phyloP scores from a whole-genome alignment of 225 moss, liverwort and hornwort species.

The Marchantia polymorpha region DNA sequence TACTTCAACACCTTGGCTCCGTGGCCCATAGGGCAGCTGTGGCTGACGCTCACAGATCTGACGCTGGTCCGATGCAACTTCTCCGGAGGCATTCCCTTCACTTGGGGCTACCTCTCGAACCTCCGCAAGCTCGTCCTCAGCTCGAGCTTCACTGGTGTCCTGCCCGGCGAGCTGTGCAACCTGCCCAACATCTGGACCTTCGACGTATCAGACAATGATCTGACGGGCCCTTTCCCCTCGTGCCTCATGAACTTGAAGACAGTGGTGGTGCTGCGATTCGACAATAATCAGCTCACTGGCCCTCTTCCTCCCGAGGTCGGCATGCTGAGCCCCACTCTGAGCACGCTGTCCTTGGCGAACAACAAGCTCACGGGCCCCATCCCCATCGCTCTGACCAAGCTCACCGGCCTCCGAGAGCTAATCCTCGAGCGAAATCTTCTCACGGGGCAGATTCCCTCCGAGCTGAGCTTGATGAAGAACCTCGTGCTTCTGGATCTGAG shows the following conservation, averaged over 20 bases:
- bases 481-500: not conserved
- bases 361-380: conserved; percentile 8
- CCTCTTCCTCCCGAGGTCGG: not conserved
- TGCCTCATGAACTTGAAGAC: not conserved
- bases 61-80: not conserved
- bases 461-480: not conserved
- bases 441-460: not conserved
- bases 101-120: not conserved
- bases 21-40: conserved; percentile 5
- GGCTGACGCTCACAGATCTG: not conserved
- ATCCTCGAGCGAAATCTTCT: conserved; percentile 4
- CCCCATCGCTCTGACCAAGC: conserved; percentile 20
- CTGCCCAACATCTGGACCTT: conserved; percentile 8
- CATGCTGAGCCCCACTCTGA: not conserved
- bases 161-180: conserved; percentile 6
- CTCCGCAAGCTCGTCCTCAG: not conserved
- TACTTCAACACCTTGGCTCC: conserved; percentile 14
- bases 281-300: not conserved
- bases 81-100: not conserved
- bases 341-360: not conserved
- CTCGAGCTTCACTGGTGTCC: not conserved
- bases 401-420: not conserved
- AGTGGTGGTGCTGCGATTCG: not conserved
- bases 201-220: not conserved
- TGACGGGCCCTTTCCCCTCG: conserved; percentile 4